phyloP scores from a whole-genome alignment of 352 stramenopile species.

The Phytophthora fragariaefolia region DNA sequence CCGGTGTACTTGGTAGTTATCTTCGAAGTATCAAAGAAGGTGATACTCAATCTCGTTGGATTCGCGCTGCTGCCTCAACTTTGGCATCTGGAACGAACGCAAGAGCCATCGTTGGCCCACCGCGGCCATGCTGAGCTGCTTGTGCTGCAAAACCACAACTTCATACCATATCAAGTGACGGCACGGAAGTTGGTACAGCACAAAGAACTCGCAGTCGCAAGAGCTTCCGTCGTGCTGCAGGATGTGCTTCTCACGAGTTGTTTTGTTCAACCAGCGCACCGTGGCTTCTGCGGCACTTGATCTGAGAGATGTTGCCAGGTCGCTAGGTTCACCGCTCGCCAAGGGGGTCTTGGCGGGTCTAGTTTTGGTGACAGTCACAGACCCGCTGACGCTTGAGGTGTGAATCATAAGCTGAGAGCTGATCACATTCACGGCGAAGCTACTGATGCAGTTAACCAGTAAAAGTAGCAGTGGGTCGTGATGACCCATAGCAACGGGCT shows the following conservation, averaged over 20 bases:
- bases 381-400: slow-evolving; percentile 33
- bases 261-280: slow-evolving; percentile 62
- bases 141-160: slow-evolving; percentile 63
- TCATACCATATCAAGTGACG: slow-evolving; percentile 83
- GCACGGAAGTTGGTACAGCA: slow-evolving; percentile 69
- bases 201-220: slow-evolving; percentile 76
- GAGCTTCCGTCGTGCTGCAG: slow-evolving; percentile 63
- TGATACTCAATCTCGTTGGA: slow-evolving; percentile 85
- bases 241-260: slow-evolving; percentile 65
- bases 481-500: slow-evolving; percentile 65
- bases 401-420: slow-evolving; percentile 65
- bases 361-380: slow-evolving; percentile 47
- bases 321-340: slow-evolving; percentile 2
- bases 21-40: slow-evolving; percentile 41
- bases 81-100: slow-evolving; percentile 70
- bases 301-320: slow-evolving; percentile 20
- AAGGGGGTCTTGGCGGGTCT: slow-evolving; percentile 5
- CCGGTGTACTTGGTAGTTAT: too few species aligned
- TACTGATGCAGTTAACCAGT: slow-evolving; percentile 75
- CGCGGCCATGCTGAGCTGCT: slow-evolving; percentile 68
- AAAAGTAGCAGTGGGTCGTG: slow-evolving; percentile 66
- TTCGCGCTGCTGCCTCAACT: slow-evolving; percentile 60
- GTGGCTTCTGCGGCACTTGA: slow-evolving; percentile 23
- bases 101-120: slow-evolving; percentile 71
- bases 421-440: slow-evolving; percentile 65